phyloP scores from a whole-genome alignment of 306 rosid species.

The Cucumis melo region DNA sequence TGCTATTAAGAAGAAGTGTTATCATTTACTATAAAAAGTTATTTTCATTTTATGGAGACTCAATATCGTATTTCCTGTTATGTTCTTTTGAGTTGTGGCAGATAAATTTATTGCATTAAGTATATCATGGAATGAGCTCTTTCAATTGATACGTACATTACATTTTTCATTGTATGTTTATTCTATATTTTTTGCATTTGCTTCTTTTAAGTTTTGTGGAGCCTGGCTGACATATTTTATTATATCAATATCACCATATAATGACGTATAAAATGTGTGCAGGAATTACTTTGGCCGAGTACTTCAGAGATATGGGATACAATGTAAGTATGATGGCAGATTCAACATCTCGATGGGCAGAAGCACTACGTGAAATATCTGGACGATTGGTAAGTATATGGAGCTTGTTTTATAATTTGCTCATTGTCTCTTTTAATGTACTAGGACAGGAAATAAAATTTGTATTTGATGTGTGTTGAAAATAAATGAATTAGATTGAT shows the following conservation, averaged over 20 bases:
- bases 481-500: background rate
- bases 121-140: background rate
- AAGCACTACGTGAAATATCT: constrained; percentile 98
- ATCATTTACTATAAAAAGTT: background rate
- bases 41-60: background rate
- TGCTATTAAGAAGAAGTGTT: background rate
- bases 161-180: background rate
- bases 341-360: constrained; percentile 99
- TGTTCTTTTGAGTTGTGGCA: background rate
- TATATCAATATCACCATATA: background rate
- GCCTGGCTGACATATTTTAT: background rate
- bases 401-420: background rate
- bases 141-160: background rate
- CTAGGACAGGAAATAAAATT: background rate
- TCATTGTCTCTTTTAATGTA: background rate
- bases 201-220: background rate
- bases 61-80: background rate
- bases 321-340: constrained; percentile 99
- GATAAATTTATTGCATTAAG: background rate
- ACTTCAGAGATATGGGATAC: constrained; percentile 99
- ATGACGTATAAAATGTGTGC: constrained; percentile 14
- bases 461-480: background rate
- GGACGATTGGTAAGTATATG: constrained; percentile 73
- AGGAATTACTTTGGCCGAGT: constrained; percentile 98
- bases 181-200: background rate